These are phyloP conservation scores for Effrenium voratum DNA, from an alignment of 73 alveolate species.

Conservation along the genomic window DNA sequence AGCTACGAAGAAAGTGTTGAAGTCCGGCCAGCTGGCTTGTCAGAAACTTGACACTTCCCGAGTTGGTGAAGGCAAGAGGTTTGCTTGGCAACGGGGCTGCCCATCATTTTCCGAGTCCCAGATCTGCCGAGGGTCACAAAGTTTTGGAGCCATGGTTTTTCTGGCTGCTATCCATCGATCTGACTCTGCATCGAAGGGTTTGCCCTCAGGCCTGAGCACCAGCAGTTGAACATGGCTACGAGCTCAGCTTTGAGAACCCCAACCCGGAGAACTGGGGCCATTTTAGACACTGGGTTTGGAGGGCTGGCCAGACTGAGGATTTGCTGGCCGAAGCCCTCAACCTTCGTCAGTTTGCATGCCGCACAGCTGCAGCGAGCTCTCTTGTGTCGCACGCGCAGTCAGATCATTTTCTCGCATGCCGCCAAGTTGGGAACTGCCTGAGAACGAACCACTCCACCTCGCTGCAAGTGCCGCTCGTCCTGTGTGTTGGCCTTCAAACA, in stretches of 20 bases:
- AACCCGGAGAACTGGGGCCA: too few species aligned
- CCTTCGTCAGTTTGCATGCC: conserved; percentile 56
- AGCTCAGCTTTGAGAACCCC: not conserved
- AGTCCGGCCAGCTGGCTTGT: too few species aligned
- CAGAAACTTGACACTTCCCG: too few species aligned
- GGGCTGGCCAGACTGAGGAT: not conserved
- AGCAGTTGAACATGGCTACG: conserved; percentile 22
- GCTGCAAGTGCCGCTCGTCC: conserved; percentile 52
- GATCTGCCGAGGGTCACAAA: too few species aligned
- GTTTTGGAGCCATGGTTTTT: too few species aligned
- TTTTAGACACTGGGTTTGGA: not conserved
- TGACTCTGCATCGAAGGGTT: too few species aligned
- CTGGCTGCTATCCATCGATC: too few species aligned
- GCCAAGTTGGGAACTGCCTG: conserved; percentile 62
- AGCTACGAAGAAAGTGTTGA: too few species aligned
- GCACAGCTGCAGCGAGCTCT: not conserved
- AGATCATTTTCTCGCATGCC: not conserved
- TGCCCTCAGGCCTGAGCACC: conserved; percentile 41
- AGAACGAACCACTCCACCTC: conserved; percentile 29
- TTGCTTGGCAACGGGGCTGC: too few species aligned
- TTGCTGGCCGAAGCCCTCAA: conserved; percentile 69
- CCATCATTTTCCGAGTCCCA: too few species aligned
- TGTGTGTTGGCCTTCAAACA: too few species aligned
- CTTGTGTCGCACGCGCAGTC: not conserved
- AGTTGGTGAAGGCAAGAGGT: too few species aligned